A percentile compares a stretch with the other conserved stretches of the same genome.
phyloP scores from a whole-genome alignment of 495 filamentous ascomycete genomes.

The Cenococcum geophilum region DNA sequence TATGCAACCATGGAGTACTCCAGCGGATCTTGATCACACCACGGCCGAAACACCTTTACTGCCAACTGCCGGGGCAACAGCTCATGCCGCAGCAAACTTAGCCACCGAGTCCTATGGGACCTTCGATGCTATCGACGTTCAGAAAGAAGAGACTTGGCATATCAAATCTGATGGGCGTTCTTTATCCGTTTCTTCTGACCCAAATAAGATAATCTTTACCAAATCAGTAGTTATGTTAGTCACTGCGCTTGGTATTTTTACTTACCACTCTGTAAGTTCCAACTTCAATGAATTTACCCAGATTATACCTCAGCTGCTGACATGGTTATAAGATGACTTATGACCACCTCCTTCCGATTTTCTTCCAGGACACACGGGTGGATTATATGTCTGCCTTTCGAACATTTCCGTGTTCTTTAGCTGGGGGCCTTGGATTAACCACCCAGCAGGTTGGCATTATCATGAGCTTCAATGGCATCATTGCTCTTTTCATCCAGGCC shows the following conservation, averaged over 20 bases:
- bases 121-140: constrained; percentile 55
- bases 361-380: constrained; percentile 62
- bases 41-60: constrained; percentile 63
- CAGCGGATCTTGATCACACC: constrained; percentile 48
- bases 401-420: constrained; percentile 43
- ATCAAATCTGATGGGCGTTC: constrained; percentile 45
- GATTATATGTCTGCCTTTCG: constrained; percentile 29
- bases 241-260: constrained; percentile 70
- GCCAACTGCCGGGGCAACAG: constrained; percentile 63
- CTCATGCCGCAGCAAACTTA: constrained; percentile 63
- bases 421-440: constrained; percentile 68
- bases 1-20: constrained; percentile 56
- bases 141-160: constrained; percentile 46
- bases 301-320: background rate
- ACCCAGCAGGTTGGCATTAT: constrained; percentile 69
- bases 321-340: constrained; percentile 57
- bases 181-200: constrained; percentile 32
- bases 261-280: constrained; percentile 57
- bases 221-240: constrained; percentile 63
- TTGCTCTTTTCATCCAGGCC: constrained; percentile 73
- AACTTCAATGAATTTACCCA: background rate
- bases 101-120: constrained; percentile 73
- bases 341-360: constrained; percentile 78
- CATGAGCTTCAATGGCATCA: constrained; percentile 71
- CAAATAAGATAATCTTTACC: constrained; percentile 50